Conservation (phyloP, 805 yeast species). For the Cyberlindnera veronae region DNA sequence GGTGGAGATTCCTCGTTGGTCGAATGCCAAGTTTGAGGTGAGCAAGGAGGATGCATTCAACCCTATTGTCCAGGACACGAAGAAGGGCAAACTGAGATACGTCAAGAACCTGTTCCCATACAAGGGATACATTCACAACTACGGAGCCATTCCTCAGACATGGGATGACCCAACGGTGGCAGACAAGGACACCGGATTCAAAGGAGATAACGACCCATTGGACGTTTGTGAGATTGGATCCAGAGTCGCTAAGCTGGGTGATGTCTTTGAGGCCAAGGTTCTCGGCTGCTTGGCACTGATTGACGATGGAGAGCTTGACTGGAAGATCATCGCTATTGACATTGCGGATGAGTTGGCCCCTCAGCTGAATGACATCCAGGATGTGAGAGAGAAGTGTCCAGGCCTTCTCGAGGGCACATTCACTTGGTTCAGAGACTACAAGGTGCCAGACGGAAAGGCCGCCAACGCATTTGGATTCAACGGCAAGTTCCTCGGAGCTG, state of each 20-base stretch:
- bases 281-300: constrained; percentile 92
- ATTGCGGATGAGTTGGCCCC: constrained; percentile 80
- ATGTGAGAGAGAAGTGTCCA: constrained; percentile 85
- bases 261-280: constrained; percentile 84
- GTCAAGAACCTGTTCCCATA: constrained; percentile 98
- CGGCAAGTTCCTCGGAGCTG: constrained; percentile 85
- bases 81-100: constrained; percentile 93
- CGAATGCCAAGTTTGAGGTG: constrained; percentile 95
- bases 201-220: constrained; percentile 83
- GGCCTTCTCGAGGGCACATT: constrained; percentile 91
- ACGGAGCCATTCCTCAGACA: constrained; percentile 94
- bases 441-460: constrained; percentile 97
- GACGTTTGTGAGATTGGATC: constrained; percentile 85
- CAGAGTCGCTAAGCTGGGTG: constrained; percentile 60
- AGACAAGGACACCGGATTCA: constrained; percentile 60
- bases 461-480: constrained; percentile 95
- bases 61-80: constrained; percentile 96
- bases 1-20: constrained; percentile 98
- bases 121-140: constrained; percentile 97
- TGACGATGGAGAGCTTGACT: constrained; percentile 88
- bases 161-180: constrained; percentile 49
- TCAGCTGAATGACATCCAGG: constrained; percentile 85
- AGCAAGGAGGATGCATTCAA: constrained; percentile 78
- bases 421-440: constrained; percentile 98
- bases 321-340: constrained; percentile 90